A percentile compares a stretch with the other conserved stretches of the same genome.
Conservation (phyloP, 129 eudicot genomes). For the Artemisia tridentata region DNA sequence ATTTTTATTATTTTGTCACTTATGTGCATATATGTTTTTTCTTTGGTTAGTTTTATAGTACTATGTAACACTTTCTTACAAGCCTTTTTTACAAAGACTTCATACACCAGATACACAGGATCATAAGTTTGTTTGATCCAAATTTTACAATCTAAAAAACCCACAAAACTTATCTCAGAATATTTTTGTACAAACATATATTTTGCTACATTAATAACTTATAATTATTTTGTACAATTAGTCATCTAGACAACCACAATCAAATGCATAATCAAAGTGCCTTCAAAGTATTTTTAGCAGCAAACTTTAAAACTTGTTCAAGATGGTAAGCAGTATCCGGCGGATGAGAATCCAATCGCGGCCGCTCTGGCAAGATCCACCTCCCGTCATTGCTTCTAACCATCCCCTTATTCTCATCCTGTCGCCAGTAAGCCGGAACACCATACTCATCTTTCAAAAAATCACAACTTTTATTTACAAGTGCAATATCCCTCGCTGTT, state of each 20-base stretch:
- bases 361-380: conserved; percentile 77
- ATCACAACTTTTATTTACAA: conserved; percentile 65
- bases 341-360: conserved; percentile 58
- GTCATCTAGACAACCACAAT: neutral
- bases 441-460: conserved; percentile 60
- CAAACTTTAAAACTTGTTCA: conserved; percentile 54
- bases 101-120: too few relatives aligned
- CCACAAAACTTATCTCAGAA: neutral
- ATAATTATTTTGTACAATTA: neutral
- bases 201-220: conserved; percentile 4
- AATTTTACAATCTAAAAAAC: too few relatives aligned
- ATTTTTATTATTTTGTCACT: neutral
- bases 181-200: neutral
- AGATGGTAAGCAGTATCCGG: conserved; percentile 70
- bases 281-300: conserved; percentile 45
- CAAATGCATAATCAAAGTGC: conserved; percentile 20
- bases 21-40: neutral
- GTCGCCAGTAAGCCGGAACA: conserved; percentile 75
- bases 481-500: conserved; percentile 61
- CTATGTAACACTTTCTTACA: neutral
- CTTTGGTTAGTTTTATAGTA: too few relatives aligned
- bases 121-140: too few relatives aligned
- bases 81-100: neutral
- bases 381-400: conserved; percentile 61
- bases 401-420: conserved; percentile 81